These are phyloP conservation scores for Cytidiella melzeri DNA, from an alignment of 768 basidiomycete genomes.

Conservation along the genomic window DNA sequence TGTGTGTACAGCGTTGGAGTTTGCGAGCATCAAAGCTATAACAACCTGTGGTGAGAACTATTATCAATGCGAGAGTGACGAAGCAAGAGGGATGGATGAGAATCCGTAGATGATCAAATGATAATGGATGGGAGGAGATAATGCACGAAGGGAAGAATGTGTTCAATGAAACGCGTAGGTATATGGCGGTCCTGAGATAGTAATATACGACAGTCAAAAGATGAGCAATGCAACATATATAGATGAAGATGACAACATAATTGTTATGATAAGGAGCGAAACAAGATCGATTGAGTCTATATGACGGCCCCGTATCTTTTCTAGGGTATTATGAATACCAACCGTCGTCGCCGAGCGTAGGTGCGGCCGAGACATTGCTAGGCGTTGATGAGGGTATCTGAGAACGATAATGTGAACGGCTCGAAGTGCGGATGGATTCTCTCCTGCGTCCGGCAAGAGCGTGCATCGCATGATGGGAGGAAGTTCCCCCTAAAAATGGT, in stretches of 20 bases:
- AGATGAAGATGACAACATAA: conserved; percentile 1
- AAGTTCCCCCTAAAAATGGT: too few relatives aligned
- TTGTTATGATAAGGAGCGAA: conserved; percentile 1
- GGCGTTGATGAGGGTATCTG: conserved; percentile 64
- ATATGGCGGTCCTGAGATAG: conserved; percentile 2
- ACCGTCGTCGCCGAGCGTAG: conserved; percentile 66
- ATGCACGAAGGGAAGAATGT: conserved; percentile 3
- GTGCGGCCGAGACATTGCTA: conserved; percentile 67
- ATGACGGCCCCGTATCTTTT: conserved; percentile 4
- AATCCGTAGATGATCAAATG: not conserved
- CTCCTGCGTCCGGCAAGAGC: conserved; percentile 31
- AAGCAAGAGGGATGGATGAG: conserved; percentile 1
- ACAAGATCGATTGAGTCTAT: conserved; percentile 1
- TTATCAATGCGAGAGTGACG: conserved; percentile 2
- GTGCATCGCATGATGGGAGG: conserved; percentile 73
- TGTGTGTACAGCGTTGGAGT: conserved; percentile 12
- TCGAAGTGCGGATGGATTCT: conserved; percentile 38
- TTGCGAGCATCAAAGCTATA: conserved; percentile 2
- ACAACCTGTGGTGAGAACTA: not conserved
- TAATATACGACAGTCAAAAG: conserved; percentile 1
- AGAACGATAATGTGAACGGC: conserved; percentile 25
- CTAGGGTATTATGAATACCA: conserved; percentile 56
- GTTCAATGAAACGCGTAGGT: conserved; percentile 10
- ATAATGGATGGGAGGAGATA: conserved; percentile 2
- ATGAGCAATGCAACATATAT: conserved; percentile 8